These are phyloP conservation scores for Plectosphaerella sp. DNA, from an alignment of 2,329 filamentous ascomycete genomes.

Conservation along the genomic window DNA sequence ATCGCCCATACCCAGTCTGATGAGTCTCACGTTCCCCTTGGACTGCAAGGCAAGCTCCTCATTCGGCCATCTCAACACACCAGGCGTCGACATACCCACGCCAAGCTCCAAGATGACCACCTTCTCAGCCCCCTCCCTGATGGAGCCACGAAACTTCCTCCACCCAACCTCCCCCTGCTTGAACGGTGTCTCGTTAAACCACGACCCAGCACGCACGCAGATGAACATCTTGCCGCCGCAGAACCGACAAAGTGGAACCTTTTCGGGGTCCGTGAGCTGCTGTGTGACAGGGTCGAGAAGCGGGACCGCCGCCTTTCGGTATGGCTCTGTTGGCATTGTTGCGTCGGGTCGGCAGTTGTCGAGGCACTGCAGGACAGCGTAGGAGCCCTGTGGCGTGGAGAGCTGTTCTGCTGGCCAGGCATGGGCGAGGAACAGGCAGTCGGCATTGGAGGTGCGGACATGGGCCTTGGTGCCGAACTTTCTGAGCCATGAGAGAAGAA, in stretches of 20 bases:
- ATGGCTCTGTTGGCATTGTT: slow-evolving; percentile 14
- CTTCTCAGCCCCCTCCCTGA: slow-evolving; percentile 1
- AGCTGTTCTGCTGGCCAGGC: slow-evolving; percentile 17
- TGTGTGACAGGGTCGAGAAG: slow-evolving; percentile 17
- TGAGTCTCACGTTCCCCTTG: slow-evolving; percentile 9
- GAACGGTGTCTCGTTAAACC: slow-evolving; percentile 15
- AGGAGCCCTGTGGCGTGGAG: slow-evolving; percentile 25
- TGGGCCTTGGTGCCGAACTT: slow-evolving; percentile 6
- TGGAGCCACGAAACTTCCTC: slow-evolving; percentile 6
- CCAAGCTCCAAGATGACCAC: slow-evolving; percentile 13
- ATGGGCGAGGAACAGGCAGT: slow-evolving; percentile 23
- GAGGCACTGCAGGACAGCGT: slow-evolving; percentile 22
- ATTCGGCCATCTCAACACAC: slow-evolving; percentile 13
- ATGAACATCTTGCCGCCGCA: slow-evolving; percentile 13
- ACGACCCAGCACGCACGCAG: slow-evolving; percentile 13
- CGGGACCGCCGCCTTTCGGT: slow-evolving; percentile 16
- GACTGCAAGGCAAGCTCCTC: slow-evolving; percentile 9
- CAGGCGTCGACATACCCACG: slow-evolving; percentile 13
- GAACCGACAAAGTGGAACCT: slow-evolving; percentile 12
- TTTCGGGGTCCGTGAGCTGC: slow-evolving; percentile 8
- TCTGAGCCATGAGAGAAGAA: slow-evolving; percentile 8
- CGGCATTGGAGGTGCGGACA: slow-evolving; percentile 26
- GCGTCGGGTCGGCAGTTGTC: slow-evolving; percentile 21
- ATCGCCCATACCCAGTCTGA: slow-evolving; percentile 12
- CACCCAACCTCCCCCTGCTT: slow-evolving; percentile 9